Evolutionary conservation across 106 monocot species (phyloP), one percentile per base, ranked within the genome.

Genomic region (Narthecium ossifragum): DNA sequence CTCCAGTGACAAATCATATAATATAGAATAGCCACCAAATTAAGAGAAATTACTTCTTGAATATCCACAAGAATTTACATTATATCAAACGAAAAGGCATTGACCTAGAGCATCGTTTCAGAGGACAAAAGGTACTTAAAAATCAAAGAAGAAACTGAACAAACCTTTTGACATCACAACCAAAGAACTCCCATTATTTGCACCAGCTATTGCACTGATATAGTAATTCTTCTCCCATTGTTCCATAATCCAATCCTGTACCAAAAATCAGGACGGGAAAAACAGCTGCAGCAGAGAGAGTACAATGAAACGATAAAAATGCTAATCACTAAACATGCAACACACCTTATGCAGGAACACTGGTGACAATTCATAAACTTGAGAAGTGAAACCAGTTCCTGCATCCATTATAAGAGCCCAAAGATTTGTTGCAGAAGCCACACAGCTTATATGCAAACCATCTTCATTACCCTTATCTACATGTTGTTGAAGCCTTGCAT

Each of bases 341-440:
- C 70, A 57, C 40, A 93, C 90, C 78, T 94, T 94, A 41, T 94
- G 85, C 47, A 94, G 60, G 66, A 94, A 94, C 7, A 90, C 55
- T 29, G 85, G 78, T 53, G 94, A 94, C 29, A 94, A 65, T 49
- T 94, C 90, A 73, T 86, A 80, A 64, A 90, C 90, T 66, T 94
- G 94, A 30, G 77, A 80, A 59, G 55, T 68, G 61, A 90, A 90
- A 46, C 83, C 85, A 9, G 90, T 94, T 68, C 94, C 94, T 26
- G 94, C 94, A 70, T 94, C 94, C 94, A 94, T 90, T 46, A 94
- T 94, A 18, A 94, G 82, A 9, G 94, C 94, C 94, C 94, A 94
- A 31, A 94, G 77, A 73, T 90, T 90, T 68, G 77, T 31, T 32
- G 83, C 67, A 59, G 82, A 85, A 30, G 89, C 83, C 46, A 94